These are phyloP conservation scores for Coemansia sp. DNA, from an alignment of 192 early-diverging fungal species.

Conservation along the genomic window DNA sequence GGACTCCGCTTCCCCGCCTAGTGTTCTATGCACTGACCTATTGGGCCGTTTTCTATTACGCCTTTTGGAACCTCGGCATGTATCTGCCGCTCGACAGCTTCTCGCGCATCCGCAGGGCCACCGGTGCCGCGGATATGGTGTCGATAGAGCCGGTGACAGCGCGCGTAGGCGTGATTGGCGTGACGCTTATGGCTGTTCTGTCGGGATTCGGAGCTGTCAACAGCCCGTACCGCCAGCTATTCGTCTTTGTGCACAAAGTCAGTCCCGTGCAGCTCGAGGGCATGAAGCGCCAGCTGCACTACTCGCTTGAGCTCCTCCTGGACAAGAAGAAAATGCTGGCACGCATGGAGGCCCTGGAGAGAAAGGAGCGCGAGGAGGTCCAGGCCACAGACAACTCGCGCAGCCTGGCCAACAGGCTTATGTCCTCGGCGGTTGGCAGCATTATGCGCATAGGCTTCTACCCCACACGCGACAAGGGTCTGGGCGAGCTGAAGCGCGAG, in stretches of 20 bases:
- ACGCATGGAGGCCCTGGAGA: slow-evolving; percentile 32
- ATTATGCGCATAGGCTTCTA: slow-evolving; percentile 28
- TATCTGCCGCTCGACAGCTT: slow-evolving; percentile 59
- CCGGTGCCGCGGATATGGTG: slow-evolving; percentile 41
- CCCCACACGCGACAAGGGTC: slow-evolving; percentile 14
- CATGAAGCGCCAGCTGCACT: slow-evolving; percentile 68
- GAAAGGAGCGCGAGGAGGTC: slow-evolving; percentile 14
- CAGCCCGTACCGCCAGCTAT: slow-evolving; percentile 82
- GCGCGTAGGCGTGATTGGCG: slow-evolving; percentile 84
- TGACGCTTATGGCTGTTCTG: slow-evolving; percentile 88
- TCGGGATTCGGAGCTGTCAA: slow-evolving; percentile 95
- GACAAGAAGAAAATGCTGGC: slow-evolving; percentile 66
- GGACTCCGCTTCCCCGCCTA: slow-evolving; percentile 34
- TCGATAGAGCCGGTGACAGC: slow-evolving; percentile 73
- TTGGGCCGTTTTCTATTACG: slow-evolving; percentile 58
- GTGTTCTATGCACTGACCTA: slow-evolving; percentile 31
- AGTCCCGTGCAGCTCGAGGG: slow-evolving; percentile 49
- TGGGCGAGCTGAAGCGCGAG: slow-evolving; percentile 44
- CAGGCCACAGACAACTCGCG: slow-evolving; percentile 4
- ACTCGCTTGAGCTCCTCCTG: slow-evolving; percentile 64
- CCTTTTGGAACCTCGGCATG: slow-evolving; percentile 62
- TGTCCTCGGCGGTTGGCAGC: slow-evolving; percentile 28
- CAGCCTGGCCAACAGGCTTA: slow-evolving; percentile 18
- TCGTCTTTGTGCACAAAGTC: slow-evolving; percentile 73
- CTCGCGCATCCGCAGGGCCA: slow-evolving; percentile 45